Base-by-base conservation (phyloP, 345 rosid species). In the Carallia pectinifolia region DNA sequence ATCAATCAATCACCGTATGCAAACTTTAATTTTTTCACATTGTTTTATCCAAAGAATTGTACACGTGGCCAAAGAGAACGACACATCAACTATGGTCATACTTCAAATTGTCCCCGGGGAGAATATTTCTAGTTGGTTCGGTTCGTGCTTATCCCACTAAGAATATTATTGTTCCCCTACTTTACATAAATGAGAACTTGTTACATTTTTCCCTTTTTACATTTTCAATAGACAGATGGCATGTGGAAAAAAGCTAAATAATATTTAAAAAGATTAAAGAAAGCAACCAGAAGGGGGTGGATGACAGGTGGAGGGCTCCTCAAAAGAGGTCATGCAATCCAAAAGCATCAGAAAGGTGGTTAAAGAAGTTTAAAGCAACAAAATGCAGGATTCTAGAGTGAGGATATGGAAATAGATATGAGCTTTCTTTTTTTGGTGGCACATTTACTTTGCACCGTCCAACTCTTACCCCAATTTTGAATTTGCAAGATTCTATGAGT, bases 381-480 rank as follows among this genome's bases (percentile, higher is more conserved):
- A 50, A 33, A 29, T 61, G 2, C 27, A 9, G 60, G 16, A 15
- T 56, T 30, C 23, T 16, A 29, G 37, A n/a, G 47, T 36, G 58
- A 62, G 67, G 63, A 76, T 70, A 63, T 55, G 23, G 58, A 37
- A 50, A 6, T 36, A 66, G 59, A 58, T 33, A 37, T 40, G 54
- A 6, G 27, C 2, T 37, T n/a, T 44, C 40, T 30, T 66, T 66
- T 60, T 44, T 13, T 3, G 15, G 1, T 23, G 54, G 74, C 54
- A 67, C 62, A 73, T 58, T 36, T 13, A 50, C 55, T 70, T 70
- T 64, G 67, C 71, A 67, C 80, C 78, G 70, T 76, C 80, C 82
- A 78, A 7, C 60, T 59, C 17, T 17, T 23, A 12, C 62, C 70
- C 53, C 52, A 38, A 34, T 30, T 17, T 16, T 39, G 53, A 38